Evolutionary conservation across 1,139 yeast genomes (phyloP).

Genomic region (Tardiomyces digboiensis): DNA sequence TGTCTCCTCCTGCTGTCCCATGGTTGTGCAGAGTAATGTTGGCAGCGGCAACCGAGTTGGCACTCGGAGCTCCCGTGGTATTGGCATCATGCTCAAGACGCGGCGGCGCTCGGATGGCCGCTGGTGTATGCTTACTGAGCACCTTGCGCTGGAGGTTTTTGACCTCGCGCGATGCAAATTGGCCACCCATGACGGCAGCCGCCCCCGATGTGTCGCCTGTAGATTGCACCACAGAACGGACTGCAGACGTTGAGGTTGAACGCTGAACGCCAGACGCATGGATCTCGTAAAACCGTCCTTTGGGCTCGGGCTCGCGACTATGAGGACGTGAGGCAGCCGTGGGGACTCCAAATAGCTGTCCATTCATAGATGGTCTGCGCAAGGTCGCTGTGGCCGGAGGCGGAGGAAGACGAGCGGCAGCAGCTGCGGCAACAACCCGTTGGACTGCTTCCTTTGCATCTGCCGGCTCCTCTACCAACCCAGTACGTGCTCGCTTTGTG

Average conservation of each 20-base stretch:
- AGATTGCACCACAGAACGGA: constrained; percentile 22
- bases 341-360: no score
- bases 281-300: constrained; percentile 43
- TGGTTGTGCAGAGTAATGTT: background rate
- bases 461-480: background rate
- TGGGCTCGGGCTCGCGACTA: constrained; percentile 3
- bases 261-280: constrained; percentile 77
- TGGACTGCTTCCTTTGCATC: background rate
- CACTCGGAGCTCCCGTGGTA: background rate
- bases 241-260: constrained; percentile 40
- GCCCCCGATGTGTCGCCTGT: constrained; percentile 44
- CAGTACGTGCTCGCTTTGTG: background rate
- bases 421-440: background rate
- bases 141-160: constrained; percentile 47
- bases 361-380: no score
- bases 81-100: constrained; percentile 7
- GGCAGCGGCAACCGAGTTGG: background rate
- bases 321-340: constrained; percentile 13
- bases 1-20: no score
- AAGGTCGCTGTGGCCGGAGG: no score
- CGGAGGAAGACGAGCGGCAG: no score
- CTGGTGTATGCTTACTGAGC: constrained; percentile 13
- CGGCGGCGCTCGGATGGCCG: constrained; percentile 13
- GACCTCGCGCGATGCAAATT: constrained; percentile 58
- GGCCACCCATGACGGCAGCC: constrained; percentile 57